Base-by-base conservation (phyloP, 2,329 filamentous ascomycete species). In the Xylaria sp. region DNA sequence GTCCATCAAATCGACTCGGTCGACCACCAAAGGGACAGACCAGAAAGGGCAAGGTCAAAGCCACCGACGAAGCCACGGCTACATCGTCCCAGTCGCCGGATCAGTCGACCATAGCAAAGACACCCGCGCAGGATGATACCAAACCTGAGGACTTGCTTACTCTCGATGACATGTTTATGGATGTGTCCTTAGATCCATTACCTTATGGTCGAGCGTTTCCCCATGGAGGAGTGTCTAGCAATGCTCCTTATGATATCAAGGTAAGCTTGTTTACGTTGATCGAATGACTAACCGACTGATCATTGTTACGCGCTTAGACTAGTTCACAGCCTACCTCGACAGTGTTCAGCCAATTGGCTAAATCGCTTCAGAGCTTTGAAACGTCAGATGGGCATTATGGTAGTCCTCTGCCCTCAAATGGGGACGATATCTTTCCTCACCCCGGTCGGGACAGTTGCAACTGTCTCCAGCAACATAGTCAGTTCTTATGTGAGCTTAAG, bases 111-210 rank as follows among this genome's bases (percentile, higher is more conserved):
- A 32, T 8, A 27, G n/a, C 58, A n/a, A 51, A 34, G 27, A 9
- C n/a, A 32, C 11, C 21, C 36, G n/a, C 42, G n/a, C 30, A 24
- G 19, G 32, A 50, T 48, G 58, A 51, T 21, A 34, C 27, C 19
- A 27, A n/a, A n/a, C 17, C 19, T 7, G 58, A 61, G 32, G 58
- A 48, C 30, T 50, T 21, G 27, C 47, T 50, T 50, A 61, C 58
- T 32, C 42, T 61, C 9, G 58, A 61, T 61, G 58, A 61, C 45
- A 61, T 61, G 42, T 61, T 61, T 12, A 51, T 61, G 58, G 58
- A 51, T 47, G 58, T 24, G 36, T 34, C 24, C 34, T 39, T 30
- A 27, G 47, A 61, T 19, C 47, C 58, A 17, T 34, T 51, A 27
- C 32, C 42, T 50, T 21, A 9, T n/a, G 36, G 47, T n/a, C 58